Percentiles rank a stretch among this genome's conserved stretches.
phyloP scores from a whole-genome alignment of 495 filamentous ascomycete species.

The Penicillium cosmopolitanum region DNA sequence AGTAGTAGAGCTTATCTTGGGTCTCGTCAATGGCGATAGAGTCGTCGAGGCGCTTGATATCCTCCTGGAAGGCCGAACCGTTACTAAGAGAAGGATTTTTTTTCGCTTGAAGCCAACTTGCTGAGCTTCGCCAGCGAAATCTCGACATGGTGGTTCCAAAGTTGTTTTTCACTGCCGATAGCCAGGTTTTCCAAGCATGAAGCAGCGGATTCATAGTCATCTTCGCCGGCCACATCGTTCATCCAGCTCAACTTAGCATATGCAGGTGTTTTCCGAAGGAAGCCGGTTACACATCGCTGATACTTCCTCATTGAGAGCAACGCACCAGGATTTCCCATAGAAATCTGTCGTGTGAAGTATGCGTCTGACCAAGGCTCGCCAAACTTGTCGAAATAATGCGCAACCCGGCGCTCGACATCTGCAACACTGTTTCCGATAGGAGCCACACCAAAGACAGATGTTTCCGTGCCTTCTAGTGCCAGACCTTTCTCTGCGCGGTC shows the following conservation, averaged over 20 bases:
- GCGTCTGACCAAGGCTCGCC: slow-evolving; percentile 78
- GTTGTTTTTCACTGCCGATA: slow-evolving; percentile 65
- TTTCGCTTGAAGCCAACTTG: slow-evolving; percentile 62
- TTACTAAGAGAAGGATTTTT: slow-evolving; percentile 26
- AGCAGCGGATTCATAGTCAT: slow-evolving; percentile 71
- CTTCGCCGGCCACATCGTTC: slow-evolving; percentile 77
- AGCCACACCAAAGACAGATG: slow-evolving; percentile 2
- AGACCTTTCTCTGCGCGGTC: neutral
- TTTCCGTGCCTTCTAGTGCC: neutral
- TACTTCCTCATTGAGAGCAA: slow-evolving; percentile 69
- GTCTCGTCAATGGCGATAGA: slow-evolving; percentile 67
- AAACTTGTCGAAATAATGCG: slow-evolving; percentile 71
- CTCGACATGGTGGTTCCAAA: slow-evolving; percentile 90
- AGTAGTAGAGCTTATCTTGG: slow-evolving; percentile 72
- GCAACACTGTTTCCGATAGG: slow-evolving; percentile 27
- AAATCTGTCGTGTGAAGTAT: slow-evolving; percentile 76
- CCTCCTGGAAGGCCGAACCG: slow-evolving; percentile 31
- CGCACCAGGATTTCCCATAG: slow-evolving; percentile 61
- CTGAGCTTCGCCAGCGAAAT: slow-evolving; percentile 86
- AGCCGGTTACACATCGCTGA: slow-evolving; percentile 70
- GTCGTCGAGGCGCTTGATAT: slow-evolving; percentile 55
- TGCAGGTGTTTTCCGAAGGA: slow-evolving; percentile 67
- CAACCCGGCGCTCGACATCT: slow-evolving; percentile 48
- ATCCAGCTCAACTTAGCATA: slow-evolving; percentile 89
- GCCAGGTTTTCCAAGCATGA: slow-evolving; percentile 67